Evolutionary conservation across 331 rosid genomes (phyloP), one percentile per base, ranked within the genome.

Genomic region (Telfairia occidentalis): DNA sequence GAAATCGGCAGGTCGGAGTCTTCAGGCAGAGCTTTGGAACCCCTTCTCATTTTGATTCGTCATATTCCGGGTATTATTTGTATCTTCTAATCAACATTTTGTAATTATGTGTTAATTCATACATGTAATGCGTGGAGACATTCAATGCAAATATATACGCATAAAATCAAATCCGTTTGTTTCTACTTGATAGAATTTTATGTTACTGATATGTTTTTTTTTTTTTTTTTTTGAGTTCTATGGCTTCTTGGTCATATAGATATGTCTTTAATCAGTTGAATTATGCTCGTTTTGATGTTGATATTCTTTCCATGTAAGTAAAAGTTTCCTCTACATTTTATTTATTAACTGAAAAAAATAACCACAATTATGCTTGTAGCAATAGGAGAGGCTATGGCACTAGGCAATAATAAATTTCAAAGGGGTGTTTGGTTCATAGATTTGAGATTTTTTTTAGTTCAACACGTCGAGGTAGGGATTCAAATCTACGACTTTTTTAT

Each of bases 41-140:
- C 28, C 8, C 60, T 71, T 60, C 29, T 49, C 45, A 71, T 30
- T 30, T 48, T 48, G 76, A 30, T 46, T 71, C 59, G 13, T 71
- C 60, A 71, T 29, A n/a, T 30, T 48, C 60, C 29, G 19, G 76
- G 60, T 71, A 70, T 42, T 67, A 34, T 42, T 8, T 67, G 54
- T 45, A 30, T 16, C 9, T 29, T 71, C 0, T 71, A 18, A 49
- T 71, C 9, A 71, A 71, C 16, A 29, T 30, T n/a, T 30, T 46
- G 76, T 48, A 48, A 48, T 19, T 71, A 71, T 71, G 76, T 46
- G 60, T 19, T 45, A 71, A 71, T 48, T 46, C 75, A 45, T 28
- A 46, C 28, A 49, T 48, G 76, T 71, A 71, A 48, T 30, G 59
- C 18, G 28, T 46, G 43, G 45, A 49, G 45, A 30, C 28, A 71